phyloP scores from a whole-genome alignment of 202 grass and related monocot species.

The Schoenoplectus tabernaemontani region DNA sequence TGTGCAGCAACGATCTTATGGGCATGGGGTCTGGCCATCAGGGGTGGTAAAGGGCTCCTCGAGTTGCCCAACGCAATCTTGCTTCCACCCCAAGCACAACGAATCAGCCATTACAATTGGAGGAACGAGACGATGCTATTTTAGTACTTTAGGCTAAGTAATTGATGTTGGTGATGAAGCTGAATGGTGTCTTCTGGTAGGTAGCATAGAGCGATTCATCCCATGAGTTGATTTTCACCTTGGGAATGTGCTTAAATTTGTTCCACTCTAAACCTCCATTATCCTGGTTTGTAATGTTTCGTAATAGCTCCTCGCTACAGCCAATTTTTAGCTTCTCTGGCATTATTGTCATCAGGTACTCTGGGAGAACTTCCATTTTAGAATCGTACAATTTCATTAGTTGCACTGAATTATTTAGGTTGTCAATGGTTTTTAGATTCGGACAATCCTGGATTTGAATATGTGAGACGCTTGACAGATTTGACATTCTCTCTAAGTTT shows the following conservation, averaged over 20 bases:
- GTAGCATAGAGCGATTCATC: too few relatives aligned
- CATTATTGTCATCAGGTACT: not conserved
- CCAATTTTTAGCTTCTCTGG: not conserved
- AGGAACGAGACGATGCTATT: conserved; percentile 27
- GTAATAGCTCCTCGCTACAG: conserved; percentile 2
- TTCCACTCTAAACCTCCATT: conserved; percentile 3
- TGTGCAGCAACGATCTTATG: conserved; percentile 23
- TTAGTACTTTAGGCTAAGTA: conserved; percentile 18
- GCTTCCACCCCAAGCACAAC: conserved; percentile 16
- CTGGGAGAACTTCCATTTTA: not conserved
- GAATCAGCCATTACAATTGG: conserved; percentile 17
- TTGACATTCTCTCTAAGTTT: conserved; percentile 14
- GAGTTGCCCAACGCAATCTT: conserved; percentile 6
- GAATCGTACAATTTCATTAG: not conserved
- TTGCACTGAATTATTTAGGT: not conserved
- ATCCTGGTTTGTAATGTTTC: not conserved
- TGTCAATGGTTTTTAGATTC: not conserved
- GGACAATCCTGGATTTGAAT: not conserved
- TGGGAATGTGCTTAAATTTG: too few relatives aligned
- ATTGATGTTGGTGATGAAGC: too few relatives aligned
- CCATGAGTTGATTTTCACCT: too few relatives aligned
- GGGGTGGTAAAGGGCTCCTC: conserved; percentile 26
- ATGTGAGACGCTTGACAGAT: conserved; percentile 15
- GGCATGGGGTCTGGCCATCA: not conserved
- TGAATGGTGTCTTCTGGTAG: not conserved